Percentiles rank a stretch among this genome's conserved stretches.
Evolutionary conservation across 179 eudicot genomes (phyloP).

Genomic region (Sideroxylon spinosum): DNA sequence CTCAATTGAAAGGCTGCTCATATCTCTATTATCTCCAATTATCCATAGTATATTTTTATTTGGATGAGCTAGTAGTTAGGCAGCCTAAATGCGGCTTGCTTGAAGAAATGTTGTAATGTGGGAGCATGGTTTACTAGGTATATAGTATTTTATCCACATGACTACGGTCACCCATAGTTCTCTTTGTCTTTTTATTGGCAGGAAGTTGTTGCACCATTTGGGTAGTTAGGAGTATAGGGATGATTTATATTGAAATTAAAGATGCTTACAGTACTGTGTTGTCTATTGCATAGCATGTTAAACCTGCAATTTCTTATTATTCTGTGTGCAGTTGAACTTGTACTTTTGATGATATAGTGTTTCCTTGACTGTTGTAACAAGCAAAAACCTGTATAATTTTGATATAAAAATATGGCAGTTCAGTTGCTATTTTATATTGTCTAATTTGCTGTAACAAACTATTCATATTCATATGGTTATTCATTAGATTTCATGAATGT

Average conservation of each 20-base stretch:
- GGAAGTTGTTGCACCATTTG: neutral
- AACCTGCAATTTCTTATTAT: neutral
- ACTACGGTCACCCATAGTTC: neutral
- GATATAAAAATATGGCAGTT: neutral
- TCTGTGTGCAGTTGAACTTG: neutral
- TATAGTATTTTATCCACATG: neutral
- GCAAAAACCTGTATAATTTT: neutral
- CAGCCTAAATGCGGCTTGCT: neutral
- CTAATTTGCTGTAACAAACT: slow-evolving; percentile 7
- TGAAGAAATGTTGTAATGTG: neutral
- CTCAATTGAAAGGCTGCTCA: neutral
- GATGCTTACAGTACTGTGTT: neutral
- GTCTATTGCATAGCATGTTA: neutral
- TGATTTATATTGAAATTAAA: neutral
- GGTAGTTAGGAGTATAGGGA: neutral
- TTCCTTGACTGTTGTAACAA: neutral
- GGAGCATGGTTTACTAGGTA: neutral
- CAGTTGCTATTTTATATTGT: no score
- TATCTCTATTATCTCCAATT: no score
- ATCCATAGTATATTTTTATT: no score
- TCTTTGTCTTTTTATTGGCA: neutral
- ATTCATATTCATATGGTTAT: slow-evolving; percentile 5
- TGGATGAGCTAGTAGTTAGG: neutral
- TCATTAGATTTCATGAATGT: slow-evolving; percentile 1
- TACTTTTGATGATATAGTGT: neutral